These are phyloP conservation scores for Paulownia fortunei DNA, from an alignment of 257 asterid genomes.

Conservation along the genomic window DNA sequence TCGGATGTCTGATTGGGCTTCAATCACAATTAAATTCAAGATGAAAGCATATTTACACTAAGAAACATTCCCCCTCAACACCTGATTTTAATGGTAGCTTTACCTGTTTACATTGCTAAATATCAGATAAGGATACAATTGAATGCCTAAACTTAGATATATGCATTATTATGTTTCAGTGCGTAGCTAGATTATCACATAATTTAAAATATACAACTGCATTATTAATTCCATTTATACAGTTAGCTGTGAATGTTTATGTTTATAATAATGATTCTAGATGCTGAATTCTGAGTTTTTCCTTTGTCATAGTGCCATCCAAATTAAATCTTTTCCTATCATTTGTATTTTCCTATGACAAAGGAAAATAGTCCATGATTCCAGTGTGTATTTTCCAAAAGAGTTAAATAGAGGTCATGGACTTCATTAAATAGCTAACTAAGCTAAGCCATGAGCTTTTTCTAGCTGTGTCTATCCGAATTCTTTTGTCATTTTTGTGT, in stretches of 20 bases:
- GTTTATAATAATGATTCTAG: conserved; percentile 7
- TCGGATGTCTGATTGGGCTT: conserved; percentile 10
- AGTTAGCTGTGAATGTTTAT: conserved; percentile 1
- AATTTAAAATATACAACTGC: neutral
- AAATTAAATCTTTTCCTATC: neutral
- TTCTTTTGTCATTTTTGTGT: neutral
- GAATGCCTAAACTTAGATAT: neutral
- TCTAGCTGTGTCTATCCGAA: neutral
- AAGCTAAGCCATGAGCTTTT: neutral
- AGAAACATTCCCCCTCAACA: neutral
- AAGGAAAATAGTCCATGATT: no score
- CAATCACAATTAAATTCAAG: neutral
- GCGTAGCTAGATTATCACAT: neutral
- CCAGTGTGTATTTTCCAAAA: neutral
- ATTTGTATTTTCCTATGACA: conserved; percentile 20
- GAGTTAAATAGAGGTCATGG: neutral
- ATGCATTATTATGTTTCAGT: neutral
- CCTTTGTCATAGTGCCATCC: neutral
- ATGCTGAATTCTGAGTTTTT: neutral
- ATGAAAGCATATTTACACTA: neutral
- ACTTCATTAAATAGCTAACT: conserved; percentile 8
- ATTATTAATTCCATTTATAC: neutral
- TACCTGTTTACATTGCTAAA: neutral
- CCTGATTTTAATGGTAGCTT: conserved; percentile 12
- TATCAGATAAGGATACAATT: neutral